Evolutionary conservation across 768 basidiomycete species (phyloP), one percentile per base, ranked within the genome.

Genomic region (Sarcodon aspratus): DNA sequence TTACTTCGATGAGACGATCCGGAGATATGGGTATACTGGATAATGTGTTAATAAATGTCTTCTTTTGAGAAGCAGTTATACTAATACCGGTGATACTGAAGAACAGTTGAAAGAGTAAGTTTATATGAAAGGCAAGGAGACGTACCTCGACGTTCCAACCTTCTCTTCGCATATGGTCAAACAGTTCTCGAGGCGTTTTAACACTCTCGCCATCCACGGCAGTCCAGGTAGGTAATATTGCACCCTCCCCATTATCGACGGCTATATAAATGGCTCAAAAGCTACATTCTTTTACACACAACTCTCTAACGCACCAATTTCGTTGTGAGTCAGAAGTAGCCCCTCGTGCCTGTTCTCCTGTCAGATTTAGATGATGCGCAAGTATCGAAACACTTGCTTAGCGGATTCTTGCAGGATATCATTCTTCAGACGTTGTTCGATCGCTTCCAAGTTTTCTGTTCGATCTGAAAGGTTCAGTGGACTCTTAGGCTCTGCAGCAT

Each of bases 141-240:
- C 78, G 12, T 52, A 88, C 87, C 60, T 93, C 88, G n/a, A 97
- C 84, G 56, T 80, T 84, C 91, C 91, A 98, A 9, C 93, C 95
- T 45, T 89, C 75, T 9, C 64, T 63, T 55, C 78, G 82, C 76
- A 93, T 80, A 44, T 72, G 67, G 50, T 80, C 80, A 82, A 87
- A 97, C 8, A 98, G 71, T 61, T 98, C 93, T 44, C 79, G 71
- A 7, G 85, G 83, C 0, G 96, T 97, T 58, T 78, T 78, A n/a
- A 98, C 89, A 53, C 83, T 89, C 13, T 68, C 69, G 17, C 67
- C 71, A 61, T 96, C 93, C 7, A 96, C 89, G 17, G 85, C 76
- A 1, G 94, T 92, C 95, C 95, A 98, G 3, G 90, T 95, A 0
- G 92, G 89, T 1, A 93, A 65, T 55, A 97, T 85, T 1, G 84